Conservation (phyloP, 2,329 filamentous ascomycete genomes). For the Westerdykella sp. region DNA sequence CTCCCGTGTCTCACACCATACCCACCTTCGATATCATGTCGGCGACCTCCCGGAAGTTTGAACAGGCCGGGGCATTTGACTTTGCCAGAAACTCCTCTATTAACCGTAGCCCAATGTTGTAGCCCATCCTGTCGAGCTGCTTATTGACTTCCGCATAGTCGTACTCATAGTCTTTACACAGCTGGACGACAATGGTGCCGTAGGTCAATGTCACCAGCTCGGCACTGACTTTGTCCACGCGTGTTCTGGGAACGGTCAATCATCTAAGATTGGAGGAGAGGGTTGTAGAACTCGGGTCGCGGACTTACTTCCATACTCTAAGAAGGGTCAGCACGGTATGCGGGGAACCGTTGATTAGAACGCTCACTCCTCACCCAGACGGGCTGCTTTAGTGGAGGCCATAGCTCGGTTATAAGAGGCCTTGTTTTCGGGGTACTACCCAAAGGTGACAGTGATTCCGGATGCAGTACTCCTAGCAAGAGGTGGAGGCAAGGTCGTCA, state of each 20-base stretch:
- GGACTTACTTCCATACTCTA: constrained; percentile 77
- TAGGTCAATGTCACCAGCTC: constrained; percentile 97
- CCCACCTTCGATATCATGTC: constrained; percentile 88
- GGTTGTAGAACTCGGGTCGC: neutral
- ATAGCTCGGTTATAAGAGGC: constrained; percentile 18
- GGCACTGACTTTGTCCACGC: constrained; percentile 95
- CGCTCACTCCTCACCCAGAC: constrained; percentile 68
- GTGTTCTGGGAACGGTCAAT: constrained; percentile 57
- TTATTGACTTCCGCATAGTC: constrained; percentile 96
- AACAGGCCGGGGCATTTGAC: constrained; percentile 80
- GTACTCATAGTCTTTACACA: constrained; percentile 92
- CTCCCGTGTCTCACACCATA: neutral
- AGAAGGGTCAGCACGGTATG: too few species aligned
- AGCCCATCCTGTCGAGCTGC: constrained; percentile 97
- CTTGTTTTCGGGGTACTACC: too few species aligned
- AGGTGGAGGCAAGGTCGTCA: constrained; percentile 3
- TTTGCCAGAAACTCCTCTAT: constrained; percentile 98
- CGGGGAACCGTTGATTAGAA: too few species aligned
- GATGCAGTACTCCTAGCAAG: neutral
- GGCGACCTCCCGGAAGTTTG: constrained; percentile 90
- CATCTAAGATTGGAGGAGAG: neutral
- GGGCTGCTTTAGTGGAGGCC: constrained; percentile 60
- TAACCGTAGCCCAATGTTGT: constrained; percentile 91
- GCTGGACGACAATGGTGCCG: constrained; percentile 90
- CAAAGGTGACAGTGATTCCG: too few species aligned